Evolutionary conservation across 1,139 yeast genomes (phyloP), one percentile per base, ranked within the genome.

Genomic region (Lodderomyces theae): DNA sequence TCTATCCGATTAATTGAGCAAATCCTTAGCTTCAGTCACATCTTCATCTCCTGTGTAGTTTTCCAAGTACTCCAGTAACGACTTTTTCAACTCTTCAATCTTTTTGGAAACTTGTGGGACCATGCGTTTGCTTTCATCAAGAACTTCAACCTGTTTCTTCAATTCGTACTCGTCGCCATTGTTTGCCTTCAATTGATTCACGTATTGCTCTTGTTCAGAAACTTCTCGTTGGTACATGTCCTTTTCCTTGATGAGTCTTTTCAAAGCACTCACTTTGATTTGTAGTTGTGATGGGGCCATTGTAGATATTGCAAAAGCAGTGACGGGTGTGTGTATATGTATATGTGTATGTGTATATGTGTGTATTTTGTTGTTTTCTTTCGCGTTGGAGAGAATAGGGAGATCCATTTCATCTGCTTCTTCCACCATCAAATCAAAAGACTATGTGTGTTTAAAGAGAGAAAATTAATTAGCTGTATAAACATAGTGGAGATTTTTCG

Each of bases 251-350:
- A 84, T 54, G 30, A 90, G 71, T 46, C 96, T 73, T 48, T 77
- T 76, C 40, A 89, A 69, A 3, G 96, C 94, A 48, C 77, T 79
- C 38, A 78, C 72, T 55, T 88, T 88, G 62, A 89, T 87, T 52
- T 85, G 86, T 41, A 86, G 62, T 48, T 76, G 81, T 1, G 89
- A 69, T 35, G 96, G 96, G 2, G 90, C 77, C 90, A 86, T 88
- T 39, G 37, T 15, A 13, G 18, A 8, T n/a, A n/a, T n/a, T n/a
- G n/a, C n/a, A n/a, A n/a, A n/a, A n/a, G n/a, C n/a, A n/a, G n/a
- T n/a, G n/a, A n/a, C n/a, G n/a, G n/a, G n/a, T n/a, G n/a, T n/a
- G n/a, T n/a, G n/a, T n/a, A n/a, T n/a, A n/a, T n/a, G n/a, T n/a
- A n/a, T n/a, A n/a, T n/a, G n/a, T n/a, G n/a, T n/a, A n/a, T n/a